Base-by-base conservation (phyloP, 345 rosid species). In the Conringia planisiliqua region DNA sequence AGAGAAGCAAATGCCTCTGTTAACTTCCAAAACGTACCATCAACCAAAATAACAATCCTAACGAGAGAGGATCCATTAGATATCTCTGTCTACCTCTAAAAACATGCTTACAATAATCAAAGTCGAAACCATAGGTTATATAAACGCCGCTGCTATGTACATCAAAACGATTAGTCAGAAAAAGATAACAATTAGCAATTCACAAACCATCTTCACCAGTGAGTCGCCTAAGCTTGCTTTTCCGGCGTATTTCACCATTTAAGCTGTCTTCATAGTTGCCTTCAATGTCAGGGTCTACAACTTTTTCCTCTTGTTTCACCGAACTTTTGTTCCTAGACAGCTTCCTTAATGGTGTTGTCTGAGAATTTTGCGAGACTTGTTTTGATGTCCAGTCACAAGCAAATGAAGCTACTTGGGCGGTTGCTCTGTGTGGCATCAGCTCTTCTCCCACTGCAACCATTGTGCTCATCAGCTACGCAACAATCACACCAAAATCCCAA, bases 241-340 rank as follows among this genome's bases (percentile, higher is more conserved):
- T 78, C 26, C 47, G 64, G 11, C 74, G 66, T 29, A 72, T 54
- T 54, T 70, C 77, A 17, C 60, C 72, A 46, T 79, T 63, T 43
- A 43, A 11, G 22, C 54, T 9, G 26, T 40, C 63, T 38, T 40
- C 33, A 18, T 13, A 39, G 36, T 42, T n/a, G 6, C 66, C 40
- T 27, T 58, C 24, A 27, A 50, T 20, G 62, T 83, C 84, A 22
- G 91, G 80, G 2, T 85, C 89, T 5, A 83, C 82, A 22, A 81
- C 83, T 2, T 83, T 66, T 36, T 89, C 85, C 54, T 93, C 88
- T 78, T 78, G 83, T 17, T 83, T 29, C 51, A 83, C 83, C 67
- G 83, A 61, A 46, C 96, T 94, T 10, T 86, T 88, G 67, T 88
- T 89, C 81, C 90, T 85, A 0, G 85, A 77, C 35, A 85, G 71